Evolutionary conservation across 768 basidiomycete species (phyloP), one percentile per base, ranked within the genome.

Genomic region (Suillus alpinus): DNA sequence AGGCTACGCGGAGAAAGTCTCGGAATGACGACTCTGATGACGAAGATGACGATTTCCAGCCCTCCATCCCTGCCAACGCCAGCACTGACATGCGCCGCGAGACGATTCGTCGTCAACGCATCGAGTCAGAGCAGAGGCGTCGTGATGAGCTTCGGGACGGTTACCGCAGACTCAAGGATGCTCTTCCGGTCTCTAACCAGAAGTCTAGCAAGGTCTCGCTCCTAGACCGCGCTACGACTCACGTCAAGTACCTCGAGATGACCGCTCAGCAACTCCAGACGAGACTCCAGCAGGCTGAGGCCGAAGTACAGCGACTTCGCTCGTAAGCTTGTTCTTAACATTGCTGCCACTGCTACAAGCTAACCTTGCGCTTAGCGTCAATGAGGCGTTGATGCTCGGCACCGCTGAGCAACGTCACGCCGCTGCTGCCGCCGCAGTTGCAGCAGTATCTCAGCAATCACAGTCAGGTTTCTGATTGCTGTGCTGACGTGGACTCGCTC

Each of bases 91-190:
- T 81, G 77, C 91, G 92, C 75, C 90, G 92, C 71, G 92, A 94
- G 80, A 91, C 91, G 59, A 91, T 94, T 68, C 91, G 92, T 72
- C 86, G 87, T 72, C 92, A 94, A 79, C 91, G 92, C 76, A 94
- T 94, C 79, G 92, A 94, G 81, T 93, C 92, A 29, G 92, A 94
- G 80, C 91, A 95, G 81, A 82, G 93, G 66, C 84, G 94, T 66
- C 86, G 94, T 41, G 93, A 95, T 68, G 94, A 96, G 77, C 90
- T 96, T 71, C 82, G 94, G 59, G 94, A 96, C 60, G 94, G 92
- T 62, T 96, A 95, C 77, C 85, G 88, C 67, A 85, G 89, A 61
- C 87, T 96, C 78, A 94, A 93, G 84, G 90, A 93, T 68, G 89
- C 88, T 59, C 87, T 96, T 67, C 94, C 94, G 32, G 81, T 88